phyloP scores from a whole-genome alignment of 73 alveolate species.

The Durusdinium trenchii region DNA sequence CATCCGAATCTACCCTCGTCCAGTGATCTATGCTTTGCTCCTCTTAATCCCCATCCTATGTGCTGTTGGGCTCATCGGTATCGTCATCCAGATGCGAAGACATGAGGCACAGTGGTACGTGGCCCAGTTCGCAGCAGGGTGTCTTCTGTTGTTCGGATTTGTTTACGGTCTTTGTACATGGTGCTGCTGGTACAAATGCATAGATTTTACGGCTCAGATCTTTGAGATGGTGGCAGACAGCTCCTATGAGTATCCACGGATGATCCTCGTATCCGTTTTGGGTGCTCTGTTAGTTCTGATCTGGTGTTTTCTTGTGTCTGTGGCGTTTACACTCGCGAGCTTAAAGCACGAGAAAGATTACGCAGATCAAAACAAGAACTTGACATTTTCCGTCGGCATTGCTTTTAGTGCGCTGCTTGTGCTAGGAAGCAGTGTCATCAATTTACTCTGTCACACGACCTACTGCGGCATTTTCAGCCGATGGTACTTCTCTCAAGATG shows the following conservation, averaged over 20 bases:
- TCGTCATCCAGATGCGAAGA: not conserved
- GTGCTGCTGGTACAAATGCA: slow-evolving; percentile 9
- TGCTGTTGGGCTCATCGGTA: not conserved
- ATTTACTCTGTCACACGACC: slow-evolving; percentile 32
- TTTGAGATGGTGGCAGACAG: slow-evolving; percentile 78
- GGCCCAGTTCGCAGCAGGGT: not conserved
- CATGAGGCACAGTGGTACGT: not conserved
- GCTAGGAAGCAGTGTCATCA: slow-evolving; percentile 45
- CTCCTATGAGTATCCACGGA: slow-evolving; percentile 29
- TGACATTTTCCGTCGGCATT: not conserved
- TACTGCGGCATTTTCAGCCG: slow-evolving; percentile 77
- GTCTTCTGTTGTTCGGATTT: not conserved
- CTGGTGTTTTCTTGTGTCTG: not conserved
- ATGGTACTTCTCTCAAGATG: slow-evolving; percentile 47
- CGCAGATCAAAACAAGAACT: slow-evolving; percentile 38
- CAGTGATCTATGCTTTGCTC: slow-evolving; percentile 29
- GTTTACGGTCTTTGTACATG: not conserved
- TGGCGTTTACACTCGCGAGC: not conserved
- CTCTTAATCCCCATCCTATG: not conserved
- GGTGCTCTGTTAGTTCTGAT: not conserved
- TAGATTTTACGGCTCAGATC: slow-evolving; percentile 36
- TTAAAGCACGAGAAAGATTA: not conserved
- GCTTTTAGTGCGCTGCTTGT: not conserved
- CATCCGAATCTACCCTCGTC: slow-evolving; percentile 26
- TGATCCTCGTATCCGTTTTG: slow-evolving; percentile 8